Evolutionary conservation across 1,139 yeast species (phyloP).

Genomic region (Candida labiduridarum): DNA sequence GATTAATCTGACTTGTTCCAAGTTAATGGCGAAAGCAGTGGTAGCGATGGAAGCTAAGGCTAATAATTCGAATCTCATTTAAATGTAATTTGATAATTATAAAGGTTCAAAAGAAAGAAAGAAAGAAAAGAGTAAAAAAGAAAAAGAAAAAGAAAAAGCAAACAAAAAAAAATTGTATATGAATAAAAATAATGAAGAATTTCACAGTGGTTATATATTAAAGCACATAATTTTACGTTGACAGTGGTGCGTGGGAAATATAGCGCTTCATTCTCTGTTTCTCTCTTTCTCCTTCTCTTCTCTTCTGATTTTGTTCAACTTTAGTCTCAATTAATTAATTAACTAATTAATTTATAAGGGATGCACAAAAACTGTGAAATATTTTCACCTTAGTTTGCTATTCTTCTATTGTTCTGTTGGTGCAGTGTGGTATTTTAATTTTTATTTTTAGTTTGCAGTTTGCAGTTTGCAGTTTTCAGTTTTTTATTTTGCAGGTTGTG

Average conservation of each 20-base stretch:
- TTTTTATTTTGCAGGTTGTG: too few relatives aligned
- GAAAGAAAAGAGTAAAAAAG: not conserved
- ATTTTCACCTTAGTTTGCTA: not conserved
- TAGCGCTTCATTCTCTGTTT: too few relatives aligned
- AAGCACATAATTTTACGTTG: too few relatives aligned
- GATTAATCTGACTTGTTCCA: conserved; percentile 18
- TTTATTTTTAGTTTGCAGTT: too few relatives aligned
- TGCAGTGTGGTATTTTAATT: too few relatives aligned
- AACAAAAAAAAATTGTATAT: not conserved
- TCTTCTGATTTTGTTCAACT: not conserved
- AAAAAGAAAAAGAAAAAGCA: not conserved
- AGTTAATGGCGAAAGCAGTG: conserved; percentile 16
- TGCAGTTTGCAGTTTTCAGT: too few relatives aligned
- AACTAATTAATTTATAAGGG: not conserved
- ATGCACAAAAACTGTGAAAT: conserved; percentile 1
- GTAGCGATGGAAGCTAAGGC: conserved; percentile 17
- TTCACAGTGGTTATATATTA: too few relatives aligned
- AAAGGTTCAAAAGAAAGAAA: not conserved
- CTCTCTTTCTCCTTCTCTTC: too few relatives aligned
- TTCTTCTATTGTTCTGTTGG: not conserved
- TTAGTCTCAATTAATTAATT: not conserved
- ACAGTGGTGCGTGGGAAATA: too few relatives aligned
- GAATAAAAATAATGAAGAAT: too few relatives aligned
- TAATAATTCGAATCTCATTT: conserved; percentile 15
- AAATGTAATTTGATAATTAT: not conserved